Evolutionary conservation across 495 filamentous ascomycete genomes (phyloP), one percentile per base, ranked within the genome.

Genomic region (Aspergillus hancockii): DNA sequence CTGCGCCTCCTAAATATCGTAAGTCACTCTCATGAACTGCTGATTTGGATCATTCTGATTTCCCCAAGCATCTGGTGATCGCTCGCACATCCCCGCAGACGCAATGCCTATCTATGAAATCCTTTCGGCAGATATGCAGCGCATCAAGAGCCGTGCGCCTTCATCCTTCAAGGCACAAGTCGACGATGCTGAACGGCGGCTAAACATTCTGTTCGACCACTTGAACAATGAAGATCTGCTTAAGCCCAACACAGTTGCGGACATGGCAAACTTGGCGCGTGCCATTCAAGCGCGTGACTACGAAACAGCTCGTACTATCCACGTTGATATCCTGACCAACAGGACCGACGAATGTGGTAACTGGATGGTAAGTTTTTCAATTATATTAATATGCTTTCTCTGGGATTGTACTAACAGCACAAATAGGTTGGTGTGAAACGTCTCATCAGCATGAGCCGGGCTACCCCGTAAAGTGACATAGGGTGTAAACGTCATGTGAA

Each of bases 191-290:
- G 91, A 97, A 68, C 95, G 95, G 73, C 83, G 93, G 45, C 80
- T 98, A 57, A 89, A 88, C 61, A 88, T 96, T 54, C 82, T 98
- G 10, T 98, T 96, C 74, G 92, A 98, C 67, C 92, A 97, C 72
- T 79, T 98, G 52, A 98, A 98, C 79, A 98, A 98, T 66, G 89
- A 90, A 66, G 91, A 97, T 59, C 76, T 98, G 23, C 79, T 97
- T 52, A 90, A 87, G 69, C 81, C 86, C 28, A 91, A 93, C 65
- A 97, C 93, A 8, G 78, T 97, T 45, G 75, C 85, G 57, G 81
- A 87, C 50, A 81, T 91, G 83, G 74, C 77, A 34, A 80, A 89
- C 67, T 71, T 94, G 19, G 84, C 89, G 13, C 74, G 80, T 57
- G 88, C 88, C 10, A 67, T 98, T 18, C 83, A 88, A 60, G 74